Evolutionary conservation across 805 yeast species (phyloP), one percentile per base, ranked within the genome.

Genomic region (Sugiyamaella valdiviana): DNA sequence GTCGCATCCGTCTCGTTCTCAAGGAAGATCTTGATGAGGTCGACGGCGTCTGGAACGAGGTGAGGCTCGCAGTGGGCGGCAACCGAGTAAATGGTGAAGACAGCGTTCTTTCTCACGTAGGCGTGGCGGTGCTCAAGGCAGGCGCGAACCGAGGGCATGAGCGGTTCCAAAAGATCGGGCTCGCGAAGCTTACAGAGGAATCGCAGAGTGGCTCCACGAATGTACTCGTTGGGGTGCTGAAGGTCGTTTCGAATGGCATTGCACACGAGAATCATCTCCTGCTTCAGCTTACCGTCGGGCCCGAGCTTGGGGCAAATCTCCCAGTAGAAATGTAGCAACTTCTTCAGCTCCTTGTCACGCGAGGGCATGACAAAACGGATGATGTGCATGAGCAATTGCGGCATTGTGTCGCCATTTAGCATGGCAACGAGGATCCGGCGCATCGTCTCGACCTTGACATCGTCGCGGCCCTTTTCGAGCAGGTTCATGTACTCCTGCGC

Each of bases 281-380:
- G 98, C 70, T 87, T 87, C 75, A 95, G 78, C 66, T 87, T 88
- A 3, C 98, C 98, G 46, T 84, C 84, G 35, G 76, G 73, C 59
- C 88, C 95, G 56, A 84, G 73, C 69, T 95, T 95, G 48, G 96
- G 95, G 64, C 96, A 95, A 49, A 91, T 87, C 68, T 93, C 99
- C 98, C 98, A 93, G 73, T 93, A 93, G 61, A 88, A 86, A 63
- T 91, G 93, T 55, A 95, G 74, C 63, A 93, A 75, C 68, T 90
- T 93, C 75, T 93, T 93, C 68, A 95, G 79, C 60, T 82, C 85
- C 69, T 93, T 95, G 69, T 83, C 80, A 62, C 76, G 85, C 15
- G 96, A 86, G 14, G 99, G 99, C 97, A 93, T 89, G 50, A 95
- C 91, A 62, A 87, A 95, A 63, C 99, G 82, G 62, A 93, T 91